Conservation (phyloP, 2,329 filamentous ascomycete genomes). For the Penicillium sp. region DNA sequence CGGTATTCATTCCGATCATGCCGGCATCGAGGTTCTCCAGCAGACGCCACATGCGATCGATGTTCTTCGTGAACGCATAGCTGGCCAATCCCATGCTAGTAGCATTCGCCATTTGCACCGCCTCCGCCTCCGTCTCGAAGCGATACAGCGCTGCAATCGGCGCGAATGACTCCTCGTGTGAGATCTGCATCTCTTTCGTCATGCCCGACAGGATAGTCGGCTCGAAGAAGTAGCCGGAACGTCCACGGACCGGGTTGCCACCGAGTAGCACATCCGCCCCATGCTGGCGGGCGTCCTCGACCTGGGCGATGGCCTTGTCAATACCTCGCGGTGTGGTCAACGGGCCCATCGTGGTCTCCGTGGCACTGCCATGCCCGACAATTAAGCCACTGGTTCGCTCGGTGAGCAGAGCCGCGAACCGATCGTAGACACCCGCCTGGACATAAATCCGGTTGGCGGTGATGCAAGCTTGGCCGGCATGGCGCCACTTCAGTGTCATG, state of each 20-base stretch:
- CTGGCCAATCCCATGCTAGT: constrained; percentile 65
- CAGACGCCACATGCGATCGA: constrained; percentile 64
- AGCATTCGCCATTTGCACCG: constrained; percentile 57
- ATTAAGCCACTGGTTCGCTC: constrained; percentile 53
- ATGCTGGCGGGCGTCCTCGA: constrained; percentile 61
- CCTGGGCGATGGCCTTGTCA: constrained; percentile 57
- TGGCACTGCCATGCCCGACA: constrained; percentile 58
- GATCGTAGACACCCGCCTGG: constrained; percentile 47
- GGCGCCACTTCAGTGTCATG: constrained; percentile 44
- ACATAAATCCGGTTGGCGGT: constrained; percentile 48
- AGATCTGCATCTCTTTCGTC: constrained; percentile 57
- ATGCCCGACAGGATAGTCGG: constrained; percentile 63
- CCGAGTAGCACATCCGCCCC: constrained; percentile 65
- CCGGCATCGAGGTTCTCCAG: constrained; percentile 66
- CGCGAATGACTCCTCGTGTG: constrained; percentile 63
- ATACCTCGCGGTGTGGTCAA: constrained; percentile 57
- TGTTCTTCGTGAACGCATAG: constrained; percentile 66
- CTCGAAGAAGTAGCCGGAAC: constrained; percentile 67
- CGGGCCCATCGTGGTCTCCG: constrained; percentile 59
- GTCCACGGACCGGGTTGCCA: constrained; percentile 47
- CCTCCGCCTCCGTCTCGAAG: constrained; percentile 66
- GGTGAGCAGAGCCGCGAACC: constrained; percentile 55
- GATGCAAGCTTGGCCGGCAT: constrained; percentile 47
- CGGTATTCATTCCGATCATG: constrained; percentile 66
- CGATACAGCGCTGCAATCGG: constrained; percentile 62